phyloP scores from a whole-genome alignment of 1,284 basidiomycete genomes.

The Rhodotorula sp. region DNA sequence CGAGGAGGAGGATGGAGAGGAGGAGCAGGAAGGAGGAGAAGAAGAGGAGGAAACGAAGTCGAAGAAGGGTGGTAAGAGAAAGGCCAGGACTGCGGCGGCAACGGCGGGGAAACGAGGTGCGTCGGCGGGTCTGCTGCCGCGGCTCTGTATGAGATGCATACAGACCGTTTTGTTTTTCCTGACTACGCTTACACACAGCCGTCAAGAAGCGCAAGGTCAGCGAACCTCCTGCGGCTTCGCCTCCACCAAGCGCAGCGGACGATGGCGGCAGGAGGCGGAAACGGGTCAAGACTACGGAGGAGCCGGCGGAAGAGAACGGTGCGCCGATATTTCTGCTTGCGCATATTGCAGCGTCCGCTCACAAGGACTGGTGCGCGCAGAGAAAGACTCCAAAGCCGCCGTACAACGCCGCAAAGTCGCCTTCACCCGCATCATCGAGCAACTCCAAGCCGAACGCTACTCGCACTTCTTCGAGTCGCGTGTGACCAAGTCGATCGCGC shows the following conservation, averaged over 20 bases:
- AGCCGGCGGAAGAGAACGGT: constrained; percentile 8
- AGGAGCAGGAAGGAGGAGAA: neutral
- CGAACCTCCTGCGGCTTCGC: constrained; percentile 7
- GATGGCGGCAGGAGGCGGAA: constrained; percentile 2
- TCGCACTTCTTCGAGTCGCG: constrained; percentile 88
- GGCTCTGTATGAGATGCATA: too few species aligned
- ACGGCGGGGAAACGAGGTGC: constrained; percentile 5
- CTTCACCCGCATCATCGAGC: constrained; percentile 72
- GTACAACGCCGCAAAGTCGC: constrained; percentile 67
- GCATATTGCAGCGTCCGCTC: neutral
- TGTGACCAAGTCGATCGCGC: constrained; percentile 80
- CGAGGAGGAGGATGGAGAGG: constrained; percentile 1
- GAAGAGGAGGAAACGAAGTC: constrained; percentile 7
- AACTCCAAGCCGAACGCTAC: constrained; percentile 77
- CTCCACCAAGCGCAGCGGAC: constrained; percentile 1
- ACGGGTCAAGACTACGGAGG: constrained; percentile 16
- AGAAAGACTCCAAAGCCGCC: constrained; percentile 19
- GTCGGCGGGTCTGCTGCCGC: neutral
- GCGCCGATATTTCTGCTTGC: neutral
- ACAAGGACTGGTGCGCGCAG: neutral
- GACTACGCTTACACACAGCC: too few species aligned
- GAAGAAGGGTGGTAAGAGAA: constrained; percentile 8
- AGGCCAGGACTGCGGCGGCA: constrained; percentile 3
- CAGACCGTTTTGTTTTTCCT: neutral
- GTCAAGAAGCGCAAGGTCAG: constrained; percentile 17